Conservation (phyloP, 208 protist species). For the Lotmaria passim region DNA sequence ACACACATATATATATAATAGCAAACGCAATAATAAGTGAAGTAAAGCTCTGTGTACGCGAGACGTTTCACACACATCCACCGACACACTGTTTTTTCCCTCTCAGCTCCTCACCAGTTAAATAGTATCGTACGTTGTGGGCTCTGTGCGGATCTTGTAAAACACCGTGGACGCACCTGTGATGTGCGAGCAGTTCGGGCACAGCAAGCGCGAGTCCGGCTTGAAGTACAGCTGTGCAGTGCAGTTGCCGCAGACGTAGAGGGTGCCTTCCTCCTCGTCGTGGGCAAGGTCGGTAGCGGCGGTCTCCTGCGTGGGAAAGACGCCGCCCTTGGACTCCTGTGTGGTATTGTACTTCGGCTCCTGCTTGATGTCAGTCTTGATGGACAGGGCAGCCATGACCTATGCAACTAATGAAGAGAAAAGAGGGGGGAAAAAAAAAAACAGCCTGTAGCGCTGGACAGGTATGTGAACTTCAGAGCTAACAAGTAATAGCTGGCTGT, state of each 20-base stretch:
- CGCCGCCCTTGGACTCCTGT: conserved; percentile 38
- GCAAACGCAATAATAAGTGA: too few relatives aligned
- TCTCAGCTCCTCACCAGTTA: conserved; percentile 21
- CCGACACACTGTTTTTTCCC: too few relatives aligned
- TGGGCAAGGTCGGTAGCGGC: conserved; percentile 7
- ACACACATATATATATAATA: too few relatives aligned
- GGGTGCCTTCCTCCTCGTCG: conserved; percentile 44
- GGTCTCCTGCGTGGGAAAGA: conserved; percentile 18
- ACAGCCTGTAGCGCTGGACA: too few relatives aligned
- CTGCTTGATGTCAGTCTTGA: conserved; percentile 40
- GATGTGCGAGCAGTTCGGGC: conserved; percentile 76
- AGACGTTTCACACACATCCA: too few relatives aligned
- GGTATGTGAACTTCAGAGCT: too few relatives aligned
- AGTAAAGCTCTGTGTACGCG: too few relatives aligned
- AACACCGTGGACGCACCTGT: conserved; percentile 89
- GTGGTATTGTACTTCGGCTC: conserved; percentile 20
- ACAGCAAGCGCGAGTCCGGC: conserved; percentile 61
- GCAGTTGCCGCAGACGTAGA: conserved; percentile 88
- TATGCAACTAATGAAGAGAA: not conserved
- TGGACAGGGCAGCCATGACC: conserved; percentile 12
- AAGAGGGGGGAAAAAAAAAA: not conserved
- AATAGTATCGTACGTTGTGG: conserved; percentile 89
- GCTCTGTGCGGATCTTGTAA: conserved; percentile 86
- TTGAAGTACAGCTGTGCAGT: conserved; percentile 67
- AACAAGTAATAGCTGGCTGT: too few relatives aligned